Conservation (phyloP, 805 yeast genomes). For the Saturnispora halmiae region DNA sequence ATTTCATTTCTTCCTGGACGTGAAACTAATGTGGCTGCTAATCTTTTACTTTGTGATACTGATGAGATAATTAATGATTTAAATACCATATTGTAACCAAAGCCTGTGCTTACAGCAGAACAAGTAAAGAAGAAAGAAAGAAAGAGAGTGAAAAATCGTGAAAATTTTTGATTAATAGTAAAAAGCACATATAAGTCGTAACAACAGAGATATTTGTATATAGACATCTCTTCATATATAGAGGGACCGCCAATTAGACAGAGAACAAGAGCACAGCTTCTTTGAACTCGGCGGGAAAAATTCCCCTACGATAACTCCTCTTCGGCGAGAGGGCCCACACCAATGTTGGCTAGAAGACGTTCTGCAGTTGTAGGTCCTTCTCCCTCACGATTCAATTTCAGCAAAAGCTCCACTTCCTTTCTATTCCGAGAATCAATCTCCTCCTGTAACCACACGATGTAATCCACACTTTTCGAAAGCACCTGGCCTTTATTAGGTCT, state of each 20-base stretch:
- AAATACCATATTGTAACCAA: slow-evolving; percentile 5
- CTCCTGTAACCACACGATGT: slow-evolving; percentile 56
- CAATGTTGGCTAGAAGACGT: slow-evolving; percentile 61
- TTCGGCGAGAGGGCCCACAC: slow-evolving; percentile 71
- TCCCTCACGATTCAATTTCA: slow-evolving; percentile 31
- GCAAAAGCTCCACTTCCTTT: slow-evolving; percentile 63
- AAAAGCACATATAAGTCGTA: no score
- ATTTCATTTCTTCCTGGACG: slow-evolving; percentile 38
- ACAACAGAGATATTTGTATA: no score
- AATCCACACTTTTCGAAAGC: slow-evolving; percentile 64
- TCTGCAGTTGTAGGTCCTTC: slow-evolving; percentile 67
- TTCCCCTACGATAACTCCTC: slow-evolving; percentile 4
- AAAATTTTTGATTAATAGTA: not conserved
- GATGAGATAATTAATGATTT: slow-evolving; percentile 9
- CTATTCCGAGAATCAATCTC: slow-evolving; percentile 71
- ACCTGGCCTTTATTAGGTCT: slow-evolving; percentile 82
- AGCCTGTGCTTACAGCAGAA: not conserved
- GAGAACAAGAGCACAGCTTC: no score
- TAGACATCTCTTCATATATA: no score
- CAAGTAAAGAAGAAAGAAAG: not conserved
- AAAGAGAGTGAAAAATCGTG: not conserved
- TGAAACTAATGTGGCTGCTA: slow-evolving; percentile 29
- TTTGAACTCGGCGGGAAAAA: no score
- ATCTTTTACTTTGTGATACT: slow-evolving; percentile 3
- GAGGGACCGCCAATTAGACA: no score